Base-by-base conservation (phyloP, 2,329 filamentous ascomycete genomes). In the Colletotrichum chrysophilum region DNA sequence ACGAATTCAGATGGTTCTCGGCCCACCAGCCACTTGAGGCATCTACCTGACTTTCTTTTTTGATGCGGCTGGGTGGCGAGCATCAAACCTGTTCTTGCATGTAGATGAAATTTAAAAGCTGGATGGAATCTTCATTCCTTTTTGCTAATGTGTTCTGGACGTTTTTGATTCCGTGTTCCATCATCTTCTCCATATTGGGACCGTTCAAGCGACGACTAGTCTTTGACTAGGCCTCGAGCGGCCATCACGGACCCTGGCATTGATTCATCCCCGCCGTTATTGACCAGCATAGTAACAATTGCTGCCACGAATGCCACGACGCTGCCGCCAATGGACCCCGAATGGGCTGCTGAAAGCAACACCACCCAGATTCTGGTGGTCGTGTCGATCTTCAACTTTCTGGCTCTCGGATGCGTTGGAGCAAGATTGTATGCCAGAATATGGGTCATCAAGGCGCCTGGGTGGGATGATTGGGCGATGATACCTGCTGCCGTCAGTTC, bases 331-430 rank as follows among this genome's bases (percentile, higher is more conserved):
- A 7, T 66, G 12, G 61, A 75, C 36, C 78, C 80, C 4, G 76
- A 64, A 26, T 76, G 70, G 67, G 80, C 78, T 7, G 77, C 78
- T 12, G 80, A 82, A 62, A 81, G 77, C 75, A 80, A 81, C 75
- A 64, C 77, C 36, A 66, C 69, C 9, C 67, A 62, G 34, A 79
- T 82, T 21, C 21, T 81, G n/a, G 70, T 77, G 9, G 72, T 81
- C 4, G 30, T 77, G 18, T 78, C 70, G 6, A 38, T 74, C 4
- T 74, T 74, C 18, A 66, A 74, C 36, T 16, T 55, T 6, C 21
- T 74, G 13, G 71, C 71, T 4, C 55, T 70, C 7, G 8, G 32
- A 6, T 58, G 34, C 18, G 66, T 74, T 28, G 55, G 26, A 10
- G 36, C 58, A 7, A n/a, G n/a, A n/a, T n/a, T n/a, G n/a, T n/a